Evolutionary conservation across 192 early-diverging fungal species (phyloP), one percentile per base, ranked within the genome.

Genomic region (Entophlyctis helioformis): DNA sequence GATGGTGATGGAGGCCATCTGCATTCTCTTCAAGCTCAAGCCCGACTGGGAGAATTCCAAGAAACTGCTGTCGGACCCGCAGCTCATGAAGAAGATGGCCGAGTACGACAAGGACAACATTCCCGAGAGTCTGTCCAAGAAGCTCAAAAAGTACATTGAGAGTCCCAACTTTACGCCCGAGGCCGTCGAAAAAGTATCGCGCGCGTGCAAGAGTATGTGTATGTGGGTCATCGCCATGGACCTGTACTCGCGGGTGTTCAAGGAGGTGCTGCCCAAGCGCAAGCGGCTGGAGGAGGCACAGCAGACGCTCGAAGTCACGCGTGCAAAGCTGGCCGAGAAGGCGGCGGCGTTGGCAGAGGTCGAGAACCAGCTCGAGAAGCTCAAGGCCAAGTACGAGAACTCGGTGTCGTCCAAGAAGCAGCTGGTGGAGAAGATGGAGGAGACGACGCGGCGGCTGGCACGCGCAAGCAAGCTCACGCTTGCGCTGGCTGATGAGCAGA

Each of bases 181-280:
- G 32, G 56, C 70, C 12, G 68, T 77, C 0, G 74, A 74, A 44
- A 56, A 62, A 23, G 71, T 73, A 1, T 69, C 67, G 13, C 68
- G 56, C 39, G 74, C 74, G 3, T 74, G 70, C 39, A 72, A 73
- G 41, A 71, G 67, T 42, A 71, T 77, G 63, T 69, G 62, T 44
- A 77, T 77, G 74, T 77, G 74, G 74, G 74, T 68, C 24, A 64
- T 77, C 48, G 74, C 74, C 0, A 70, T 77, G 68, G 74, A 77
- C 21, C 50, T 73, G 20, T 77, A 77, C 40, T 77, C 71, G 11
- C 47, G 71, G 7, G 68, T 77, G 1, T 76, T 67, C 48, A 70
- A 71, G 35, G 69, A 77, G 48, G 74, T 77, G 4, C 36, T 41
- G 12, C 74, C 74, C 39, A 77, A 77, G 45, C 32, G 67, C 23